These are phyloP conservation scores for Solanum megistacrolobum DNA, from an alignment of 257 asterid genomes.

Conservation along the genomic window DNA sequence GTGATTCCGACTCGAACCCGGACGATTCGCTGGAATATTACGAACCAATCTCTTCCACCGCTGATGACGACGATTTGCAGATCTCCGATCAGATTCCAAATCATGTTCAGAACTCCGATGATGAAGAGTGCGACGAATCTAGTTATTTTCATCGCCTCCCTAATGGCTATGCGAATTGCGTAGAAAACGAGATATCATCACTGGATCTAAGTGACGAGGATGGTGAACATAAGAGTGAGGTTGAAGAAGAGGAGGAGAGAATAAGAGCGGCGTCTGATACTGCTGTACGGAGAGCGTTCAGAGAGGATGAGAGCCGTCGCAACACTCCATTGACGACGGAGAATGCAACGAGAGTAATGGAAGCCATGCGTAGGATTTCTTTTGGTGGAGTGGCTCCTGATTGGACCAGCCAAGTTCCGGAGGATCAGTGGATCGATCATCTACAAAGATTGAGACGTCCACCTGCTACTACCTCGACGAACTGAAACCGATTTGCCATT, in stretches of 20 bases:
- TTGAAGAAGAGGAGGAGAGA: conserved; percentile 11
- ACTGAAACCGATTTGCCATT: background rate
- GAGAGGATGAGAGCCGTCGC: conserved; percentile 77
- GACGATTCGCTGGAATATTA: conserved; percentile 54
- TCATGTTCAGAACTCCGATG: background rate
- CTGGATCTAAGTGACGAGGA: conserved; percentile 50
- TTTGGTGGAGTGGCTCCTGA: conserved; percentile 60
- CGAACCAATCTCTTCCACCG: conserved; percentile 49
- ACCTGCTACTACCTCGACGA: conserved; percentile 13
- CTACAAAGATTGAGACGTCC: conserved; percentile 32
- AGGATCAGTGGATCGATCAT: conserved; percentile 61
- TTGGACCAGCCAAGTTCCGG: conserved; percentile 61
- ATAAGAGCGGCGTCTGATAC: conserved; percentile 30
- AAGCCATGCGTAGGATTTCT: conserved; percentile 68
- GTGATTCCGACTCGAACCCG: conserved; percentile 57
- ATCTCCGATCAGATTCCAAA: conserved; percentile 6
- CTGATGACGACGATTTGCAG: conserved; percentile 20
- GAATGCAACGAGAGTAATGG: conserved; percentile 60
- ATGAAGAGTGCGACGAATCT: conserved; percentile 12
- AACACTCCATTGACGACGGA: conserved; percentile 63
- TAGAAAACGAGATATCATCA: conserved; percentile 42
- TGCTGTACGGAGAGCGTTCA: conserved; percentile 50
- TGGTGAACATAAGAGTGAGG: background rate
- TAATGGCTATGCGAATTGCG: conserved; percentile 36
- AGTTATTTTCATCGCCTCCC: conserved; percentile 23